Conservation (phyloP, 2,329 filamentous ascomycete genomes). For the Pestalotiopsis sp. region DNA sequence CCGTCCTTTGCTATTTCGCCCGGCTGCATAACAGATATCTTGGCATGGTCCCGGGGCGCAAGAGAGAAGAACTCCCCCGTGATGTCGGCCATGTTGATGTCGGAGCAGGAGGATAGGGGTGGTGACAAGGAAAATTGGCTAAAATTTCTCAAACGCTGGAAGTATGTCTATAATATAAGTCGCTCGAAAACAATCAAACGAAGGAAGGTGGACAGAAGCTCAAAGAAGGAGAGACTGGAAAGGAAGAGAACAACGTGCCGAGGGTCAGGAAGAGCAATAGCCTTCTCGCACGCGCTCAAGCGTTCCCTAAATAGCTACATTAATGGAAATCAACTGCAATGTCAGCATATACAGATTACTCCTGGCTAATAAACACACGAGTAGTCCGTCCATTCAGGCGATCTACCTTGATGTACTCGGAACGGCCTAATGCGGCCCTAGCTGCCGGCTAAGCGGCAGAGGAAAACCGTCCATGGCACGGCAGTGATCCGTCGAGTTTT, state of each 20-base stretch:
- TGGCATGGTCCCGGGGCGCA: background rate
- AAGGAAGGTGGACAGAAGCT: too few species aligned
- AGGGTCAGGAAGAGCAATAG: too few species aligned
- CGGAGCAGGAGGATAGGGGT: background rate
- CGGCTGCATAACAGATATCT: background rate
- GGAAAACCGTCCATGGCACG: background rate
- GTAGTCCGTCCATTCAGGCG: background rate
- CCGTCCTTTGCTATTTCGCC: background rate
- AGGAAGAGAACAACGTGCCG: too few species aligned
- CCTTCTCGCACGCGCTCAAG: too few species aligned
- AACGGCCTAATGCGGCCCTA: background rate
- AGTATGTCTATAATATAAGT: background rate
- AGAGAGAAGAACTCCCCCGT: background rate
- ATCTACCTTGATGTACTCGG: background rate
- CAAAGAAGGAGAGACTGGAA: too few species aligned
- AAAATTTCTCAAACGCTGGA: background rate
- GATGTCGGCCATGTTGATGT: background rate
- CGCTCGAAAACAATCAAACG: too few species aligned
- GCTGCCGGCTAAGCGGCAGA: conserved; percentile 2
- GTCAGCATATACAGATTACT: background rate
- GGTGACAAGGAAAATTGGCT: background rate
- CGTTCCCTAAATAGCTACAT: background rate
- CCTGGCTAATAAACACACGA: background rate
- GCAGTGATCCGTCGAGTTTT: background rate
- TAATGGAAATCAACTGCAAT: background rate